Percentiles rank a stretch among this genome's conserved stretches.
phyloP scores from a whole-genome alignment of 352 stramenopile species.

The Thraustotheca clavata region DNA sequence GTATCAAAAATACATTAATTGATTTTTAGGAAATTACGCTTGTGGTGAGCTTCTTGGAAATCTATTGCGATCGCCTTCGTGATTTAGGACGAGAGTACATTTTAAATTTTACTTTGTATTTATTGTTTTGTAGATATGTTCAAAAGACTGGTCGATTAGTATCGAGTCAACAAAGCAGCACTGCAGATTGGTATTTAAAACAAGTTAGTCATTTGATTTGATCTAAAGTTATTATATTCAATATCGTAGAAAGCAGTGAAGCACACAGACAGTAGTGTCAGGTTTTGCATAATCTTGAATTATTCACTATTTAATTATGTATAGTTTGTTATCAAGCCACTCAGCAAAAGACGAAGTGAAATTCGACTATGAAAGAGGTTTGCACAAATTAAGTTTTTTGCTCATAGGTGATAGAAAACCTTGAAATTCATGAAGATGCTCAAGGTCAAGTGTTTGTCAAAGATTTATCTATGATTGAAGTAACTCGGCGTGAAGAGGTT shows the following conservation, averaged over 20 bases:
- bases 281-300: slow-evolving; percentile 9
- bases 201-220: slow-evolving; percentile 31
- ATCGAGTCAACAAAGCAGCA: slow-evolving; percentile 74
- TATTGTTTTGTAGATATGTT: slow-evolving; percentile 35
- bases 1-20: neutral
- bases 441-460: slow-evolving; percentile 91
- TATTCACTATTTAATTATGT: neutral
- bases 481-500: slow-evolving; percentile 78
- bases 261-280: slow-evolving; percentile 52
- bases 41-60: slow-evolving; percentile 88
- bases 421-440: slow-evolving; percentile 90
- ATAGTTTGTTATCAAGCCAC: slow-evolving; percentile 54
- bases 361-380: slow-evolving; percentile 78
- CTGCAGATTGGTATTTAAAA: slow-evolving; percentile 71
- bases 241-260: slow-evolving; percentile 46
- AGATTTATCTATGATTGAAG: slow-evolving; percentile 85
- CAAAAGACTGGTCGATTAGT: slow-evolving; percentile 55
- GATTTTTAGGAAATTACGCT: slow-evolving; percentile 60
- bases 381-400: neutral
- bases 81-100: slow-evolving; percentile 85
- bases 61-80: slow-evolving; percentile 90
- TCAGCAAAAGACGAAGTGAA: slow-evolving; percentile 43
- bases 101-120: neutral
- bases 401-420: slow-evolving; percentile 42
- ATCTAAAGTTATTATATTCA: slow-evolving; percentile 1